phyloP scores from a whole-genome alignment of 164 flowering plant genomes.

The Santalum album region DNA sequence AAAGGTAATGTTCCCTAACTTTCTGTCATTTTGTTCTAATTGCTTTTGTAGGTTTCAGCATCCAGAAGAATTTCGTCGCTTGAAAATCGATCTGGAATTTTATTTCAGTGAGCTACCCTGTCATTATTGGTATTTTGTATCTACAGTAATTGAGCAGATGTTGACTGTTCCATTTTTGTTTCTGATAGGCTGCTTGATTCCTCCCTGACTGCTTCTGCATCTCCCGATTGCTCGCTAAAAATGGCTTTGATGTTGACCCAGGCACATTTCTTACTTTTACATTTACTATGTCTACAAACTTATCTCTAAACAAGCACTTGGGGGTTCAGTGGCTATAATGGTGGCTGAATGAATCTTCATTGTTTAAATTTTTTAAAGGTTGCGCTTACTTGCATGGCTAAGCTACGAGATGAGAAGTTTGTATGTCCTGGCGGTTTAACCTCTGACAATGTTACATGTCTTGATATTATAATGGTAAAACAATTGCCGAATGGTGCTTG shows the following conservation, averaged over 20 bases:
- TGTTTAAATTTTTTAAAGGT: constrained; percentile 38
- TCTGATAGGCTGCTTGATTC: constrained; percentile 73
- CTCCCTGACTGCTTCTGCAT: constrained; percentile 73
- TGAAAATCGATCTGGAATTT: constrained; percentile 59
- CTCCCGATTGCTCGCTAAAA: constrained; percentile 89
- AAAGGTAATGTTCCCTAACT: neutral
- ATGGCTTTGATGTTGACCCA: constrained; percentile 82
- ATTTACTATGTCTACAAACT: neutral
- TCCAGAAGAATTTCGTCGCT: constrained; percentile 65
- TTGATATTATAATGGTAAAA: constrained; percentile 64
- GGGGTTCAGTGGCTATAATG: neutral
- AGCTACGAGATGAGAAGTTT: constrained; percentile 86
- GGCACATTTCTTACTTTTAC: constrained; percentile 27
- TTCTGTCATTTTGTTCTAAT: constrained; percentile 2
- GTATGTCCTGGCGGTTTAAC: constrained; percentile 44
- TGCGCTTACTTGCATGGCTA: constrained; percentile 94
- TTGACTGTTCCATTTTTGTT: constrained; percentile 5
- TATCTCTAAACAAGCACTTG: neutral
- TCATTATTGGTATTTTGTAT: neutral
- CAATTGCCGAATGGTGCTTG: constrained; percentile 88
- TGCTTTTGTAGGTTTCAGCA: constrained; percentile 49
- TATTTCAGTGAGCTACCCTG: constrained; percentile 56
- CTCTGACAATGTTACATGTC: constrained; percentile 73
- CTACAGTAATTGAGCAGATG: neutral
- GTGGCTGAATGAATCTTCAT: constrained; percentile 2